Base-by-base conservation (phyloP, 768 basidiomycete genomes). In the Gloeopeniophorella convolvens region DNA sequence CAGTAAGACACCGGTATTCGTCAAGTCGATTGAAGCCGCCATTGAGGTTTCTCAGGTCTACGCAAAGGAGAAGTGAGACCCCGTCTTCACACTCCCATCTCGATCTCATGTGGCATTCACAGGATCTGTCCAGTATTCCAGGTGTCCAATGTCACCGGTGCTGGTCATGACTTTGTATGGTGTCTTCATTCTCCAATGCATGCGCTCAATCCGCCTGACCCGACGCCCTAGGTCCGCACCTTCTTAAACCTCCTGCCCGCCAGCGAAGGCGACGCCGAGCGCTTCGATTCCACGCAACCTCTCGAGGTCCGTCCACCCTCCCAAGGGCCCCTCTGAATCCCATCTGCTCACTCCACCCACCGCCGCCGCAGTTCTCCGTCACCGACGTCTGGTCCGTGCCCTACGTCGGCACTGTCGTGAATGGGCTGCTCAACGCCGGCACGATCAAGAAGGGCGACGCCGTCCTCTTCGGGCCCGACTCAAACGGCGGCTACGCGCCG, bases 61-160 rank as follows among this genome's bases (percentile, higher is more conserved):
- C 61, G 83, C 82, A 15, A 75, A 78, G 49, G 86, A 89, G 62
- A 75, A 75, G 89, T 87, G 37, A 36, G 48, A 16, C 11, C 6
- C 7, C 51, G 71, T 59, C 31, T 11, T 42, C 26, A n/a, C 28
- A 7, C 34, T n/a, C 48, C 23, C 1, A n/a, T 24, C 20, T 12
- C 37, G 9, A 23, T 2, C 31, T 39, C 23, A 46, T 42, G 26
- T 2, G 27, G 24, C 37, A 47, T 32, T 32, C 15, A 23, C 43
- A 93, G 90, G 63, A 64, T 95, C 62, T 93, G 90, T 60, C 93
- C 93, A 0, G 83, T 95, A 51, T 94, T 95, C 68, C 84, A 85
- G 62, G 72, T 94, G 18, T 96, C 93, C 3, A 98, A 97, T 63
- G 90, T 96, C 12, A 94, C 91, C 1, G 95, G 94, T n/a, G 79